Conservation (phyloP, 1,284 basidiomycete species). For the Paramarasmius palmivorus region DNA sequence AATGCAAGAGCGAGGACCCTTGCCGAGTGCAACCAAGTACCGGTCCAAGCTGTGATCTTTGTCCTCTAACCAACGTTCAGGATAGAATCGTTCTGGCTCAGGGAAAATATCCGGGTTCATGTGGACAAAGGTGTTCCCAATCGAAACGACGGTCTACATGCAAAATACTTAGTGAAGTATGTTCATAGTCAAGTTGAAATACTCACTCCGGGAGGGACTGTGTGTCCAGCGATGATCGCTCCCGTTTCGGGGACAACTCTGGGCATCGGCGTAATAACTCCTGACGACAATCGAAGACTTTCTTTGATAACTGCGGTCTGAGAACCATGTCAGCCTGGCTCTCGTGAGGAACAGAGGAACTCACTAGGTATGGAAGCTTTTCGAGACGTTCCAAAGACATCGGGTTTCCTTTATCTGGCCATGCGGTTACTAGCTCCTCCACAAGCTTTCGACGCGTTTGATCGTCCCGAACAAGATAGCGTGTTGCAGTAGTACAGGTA, state of each 20-base stretch:
- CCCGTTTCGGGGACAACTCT: background rate
- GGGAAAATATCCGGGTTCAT: constrained; percentile 21
- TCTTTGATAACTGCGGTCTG: constrained; percentile 1
- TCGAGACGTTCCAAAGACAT: too few species aligned
- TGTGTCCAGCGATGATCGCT: background rate
- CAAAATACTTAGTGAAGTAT: background rate
- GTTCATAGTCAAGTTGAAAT: too few species aligned
- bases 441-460: too few species aligned
- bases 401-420: too few species aligned
- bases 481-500: too few species aligned
- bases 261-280: background rate
- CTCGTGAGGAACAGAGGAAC: too few species aligned
- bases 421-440: too few species aligned
- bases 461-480: too few species aligned
- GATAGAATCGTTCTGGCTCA: constrained; percentile 27
- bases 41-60: constrained; percentile 12
- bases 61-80: constrained; percentile 27
- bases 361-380: too few species aligned
- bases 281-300: background rate
- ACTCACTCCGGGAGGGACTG: background rate
- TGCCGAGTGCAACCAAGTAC: constrained; percentile 19
- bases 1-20: constrained; percentile 21
- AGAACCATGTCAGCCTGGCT: too few species aligned
- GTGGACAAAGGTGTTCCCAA: constrained; percentile 22
- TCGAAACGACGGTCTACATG: constrained; percentile 23